Evolutionary conservation across 2,329 filamentous ascomycete genomes (phyloP).

Genomic region (Botrytis cinerea): DNA sequence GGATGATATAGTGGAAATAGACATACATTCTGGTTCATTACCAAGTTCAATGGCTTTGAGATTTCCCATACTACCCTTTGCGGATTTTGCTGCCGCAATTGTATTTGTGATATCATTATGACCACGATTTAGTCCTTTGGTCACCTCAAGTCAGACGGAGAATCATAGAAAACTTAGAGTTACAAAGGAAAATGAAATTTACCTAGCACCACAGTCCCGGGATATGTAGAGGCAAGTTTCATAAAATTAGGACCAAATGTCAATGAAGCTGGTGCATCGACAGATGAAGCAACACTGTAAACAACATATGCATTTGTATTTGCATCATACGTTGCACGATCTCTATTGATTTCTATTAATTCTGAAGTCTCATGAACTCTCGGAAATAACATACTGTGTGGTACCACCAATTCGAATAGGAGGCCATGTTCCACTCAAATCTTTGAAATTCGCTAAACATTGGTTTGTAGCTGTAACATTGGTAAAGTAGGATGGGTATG

Average conservation of each 20-base stretch:
- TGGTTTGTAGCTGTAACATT: constrained; percentile 53
- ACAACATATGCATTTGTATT: constrained; percentile 49
- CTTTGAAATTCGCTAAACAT: constrained; percentile 54
- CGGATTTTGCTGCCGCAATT: constrained; percentile 52
- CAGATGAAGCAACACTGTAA: constrained; percentile 51
- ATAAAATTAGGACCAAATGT: constrained; percentile 57
- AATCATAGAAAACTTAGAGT: neutral
- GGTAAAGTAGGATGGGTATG: constrained; percentile 56
- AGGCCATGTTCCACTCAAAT: constrained; percentile 53
- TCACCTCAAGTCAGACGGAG: neutral
- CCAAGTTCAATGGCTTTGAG: constrained; percentile 57
- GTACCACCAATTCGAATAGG: constrained; percentile 60
- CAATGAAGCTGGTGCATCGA: constrained; percentile 51
- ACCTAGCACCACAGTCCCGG: constrained; percentile 52
- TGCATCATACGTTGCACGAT: constrained; percentile 55
- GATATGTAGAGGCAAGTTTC: constrained; percentile 51
- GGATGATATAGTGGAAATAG: constrained; percentile 16
- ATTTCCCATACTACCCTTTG: constrained; percentile 49
- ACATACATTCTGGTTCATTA: constrained; percentile 58
- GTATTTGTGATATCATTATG: constrained; percentile 56
- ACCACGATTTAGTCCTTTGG: constrained; percentile 51
- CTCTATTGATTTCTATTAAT: constrained; percentile 39
- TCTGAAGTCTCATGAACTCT: neutral
- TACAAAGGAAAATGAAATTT: constrained; percentile 6
- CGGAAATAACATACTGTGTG: constrained; percentile 47